Base-by-base conservation (phyloP, 164 flowering plant genomes). In the Echeveria elegans region DNA sequence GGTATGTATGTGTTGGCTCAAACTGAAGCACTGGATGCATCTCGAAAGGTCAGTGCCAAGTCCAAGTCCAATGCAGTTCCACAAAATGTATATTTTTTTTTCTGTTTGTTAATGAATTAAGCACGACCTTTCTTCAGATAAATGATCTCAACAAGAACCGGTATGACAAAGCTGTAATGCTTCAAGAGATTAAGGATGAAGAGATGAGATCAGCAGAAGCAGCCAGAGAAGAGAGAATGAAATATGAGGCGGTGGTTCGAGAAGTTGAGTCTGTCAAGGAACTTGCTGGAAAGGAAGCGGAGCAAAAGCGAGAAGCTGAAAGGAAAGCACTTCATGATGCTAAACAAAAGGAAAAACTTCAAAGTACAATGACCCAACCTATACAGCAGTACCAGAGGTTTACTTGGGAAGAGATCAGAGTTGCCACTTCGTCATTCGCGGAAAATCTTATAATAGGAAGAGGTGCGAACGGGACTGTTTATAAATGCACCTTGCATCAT, bases 401-500 rank as follows among this genome's bases (percentile, higher is more conserved):
- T 71, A 72, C 83, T 0, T 87, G 92, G 96, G 94, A 87, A 72
- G 97, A 93, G 68, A 93, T 93, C 47, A 79, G 68, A 9, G 74
- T 81, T 37, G 89, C 94, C 28, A 87, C 94, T 10, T 86, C 82
- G 15, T 88, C 92, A 11, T 93, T 93, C 70, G 84, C 88, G 28
- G 90, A 88, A 14, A 63, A 81, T 67, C 84, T 78, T 67, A 81
- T 34, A 74, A 77, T 93, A 66, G 98, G 98, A 72, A 77, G 69
- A 78, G 98, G 98, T 24, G 85, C 86, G 10, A 81, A 82, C 77
- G 98, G 98, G 58, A 77, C 81, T 21, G 93, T 93, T 41, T 93
- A 90, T 36, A 90, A 82, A 74, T 80, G 96, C 79, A 81, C 36
- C 67, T 76, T 93, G 67, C 84, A 81, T 71, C 86, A 90, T 62